Evolutionary conservation across 345 rosid species (phyloP), one percentile per base, ranked within the genome.

Genomic region (Euphorbia peplus): DNA sequence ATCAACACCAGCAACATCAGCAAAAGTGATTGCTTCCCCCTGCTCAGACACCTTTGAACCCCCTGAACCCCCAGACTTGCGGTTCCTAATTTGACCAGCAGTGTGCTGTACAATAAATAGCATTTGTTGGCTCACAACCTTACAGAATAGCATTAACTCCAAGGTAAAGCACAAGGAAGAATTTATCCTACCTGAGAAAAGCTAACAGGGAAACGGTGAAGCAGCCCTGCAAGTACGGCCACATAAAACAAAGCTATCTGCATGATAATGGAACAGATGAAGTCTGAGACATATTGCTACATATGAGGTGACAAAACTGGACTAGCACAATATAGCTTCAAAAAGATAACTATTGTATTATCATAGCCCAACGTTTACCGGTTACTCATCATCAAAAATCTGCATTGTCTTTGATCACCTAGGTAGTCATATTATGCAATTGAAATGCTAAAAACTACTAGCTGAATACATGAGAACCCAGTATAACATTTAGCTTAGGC

Each of bases 1-100:
- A 82, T 95, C 97, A 24, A 91, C 90, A 70, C 98, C 98, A 32
- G 98, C 99, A 74, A 95, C 96, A 69, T 95, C 99, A 64, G 98
- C 90, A 85, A 95, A 95, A 65, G 90, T 88, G 64, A 95, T 87
- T 51, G 80, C 60, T 73, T 87, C 97, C 64, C 92, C 93, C 70
- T 83, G 91, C 24, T 83, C 93, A 32, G 90, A 66, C n/a, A 69
- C 86, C 80, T 88, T 87, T 22, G 84, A 71, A 71, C 88, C 84
- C 66, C 78, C 83, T 53, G 90, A 61, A 69, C 91, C 88, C 65
- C 90, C 84, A 54, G 95, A 69, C 63, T 91, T 91, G 42, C 88
- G 84, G 68, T 79, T 79, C 75, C 89, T 88, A 78, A 90, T 83
- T 79, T 90, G 97, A 22, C 96, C 93, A 68, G 97, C 84, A 21